A percentile compares a stretch with the other conserved stretches of the same genome.
These are phyloP conservation scores for Eutrema japonicum DNA, from an alignment of 345 rosid genomes.

Conservation along the genomic window DNA sequence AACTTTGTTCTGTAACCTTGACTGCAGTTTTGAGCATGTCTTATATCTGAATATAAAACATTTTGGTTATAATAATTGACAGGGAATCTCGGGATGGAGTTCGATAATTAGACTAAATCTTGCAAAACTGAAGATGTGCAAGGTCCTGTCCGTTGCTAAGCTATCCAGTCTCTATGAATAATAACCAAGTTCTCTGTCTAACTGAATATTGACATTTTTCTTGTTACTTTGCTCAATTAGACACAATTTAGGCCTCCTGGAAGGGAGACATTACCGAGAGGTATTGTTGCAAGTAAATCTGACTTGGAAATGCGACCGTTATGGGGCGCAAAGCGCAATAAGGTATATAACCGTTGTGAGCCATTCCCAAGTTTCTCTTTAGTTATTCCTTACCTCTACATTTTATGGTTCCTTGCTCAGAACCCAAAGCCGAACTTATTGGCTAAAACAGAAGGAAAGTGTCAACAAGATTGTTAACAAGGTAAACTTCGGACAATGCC, in stretches of 20 bases:
- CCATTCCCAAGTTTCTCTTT: slow-evolving; percentile 1
- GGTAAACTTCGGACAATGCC: slow-evolving; percentile 45
- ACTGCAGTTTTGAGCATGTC: background rate
- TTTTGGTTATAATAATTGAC: slow-evolving; percentile 31
- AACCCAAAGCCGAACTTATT: slow-evolving; percentile 60
- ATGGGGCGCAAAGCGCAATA: slow-evolving; percentile 52
- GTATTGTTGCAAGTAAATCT: slow-evolving; percentile 64
- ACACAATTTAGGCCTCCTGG: slow-evolving; percentile 50
- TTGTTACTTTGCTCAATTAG: slow-evolving; percentile 39
- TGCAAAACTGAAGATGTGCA: slow-evolving; percentile 45
- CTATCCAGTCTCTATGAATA: background rate
- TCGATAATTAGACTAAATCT: slow-evolving; percentile 39
- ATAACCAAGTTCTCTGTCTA: slow-evolving; percentile 4
- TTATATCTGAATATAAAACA: background rate
- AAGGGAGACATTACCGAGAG: slow-evolving; percentile 63
- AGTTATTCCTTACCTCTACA: background rate
- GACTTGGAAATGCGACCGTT: slow-evolving; percentile 71
- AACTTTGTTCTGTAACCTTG: background rate
- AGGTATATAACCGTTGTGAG: slow-evolving; percentile 41
- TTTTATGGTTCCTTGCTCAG: slow-evolving; percentile 34
- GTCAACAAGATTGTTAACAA: slow-evolving; percentile 73
- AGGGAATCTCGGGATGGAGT: slow-evolving; percentile 49
- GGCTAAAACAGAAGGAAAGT: slow-evolving; percentile 67
- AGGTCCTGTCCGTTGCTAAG: slow-evolving; percentile 55
- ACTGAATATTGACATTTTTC: background rate